These are phyloP conservation scores for Dioscorea alata DNA, from an alignment of 106 monocot genomes.

Conservation along the genomic window DNA sequence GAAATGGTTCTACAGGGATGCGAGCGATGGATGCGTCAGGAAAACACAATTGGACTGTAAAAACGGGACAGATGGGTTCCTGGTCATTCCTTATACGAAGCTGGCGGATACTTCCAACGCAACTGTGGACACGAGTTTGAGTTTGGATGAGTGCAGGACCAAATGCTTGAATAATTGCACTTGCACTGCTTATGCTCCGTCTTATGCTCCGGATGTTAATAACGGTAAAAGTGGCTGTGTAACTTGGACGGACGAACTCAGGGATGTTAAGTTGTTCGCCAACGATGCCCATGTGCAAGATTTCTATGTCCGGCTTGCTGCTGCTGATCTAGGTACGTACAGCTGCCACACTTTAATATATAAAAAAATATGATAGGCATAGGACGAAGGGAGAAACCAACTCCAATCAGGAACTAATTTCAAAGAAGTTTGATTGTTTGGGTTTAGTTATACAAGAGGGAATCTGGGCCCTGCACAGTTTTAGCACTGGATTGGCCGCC, in stretches of 20 bases:
- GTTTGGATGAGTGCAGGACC: constrained; percentile 6
- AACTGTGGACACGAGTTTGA: constrained; percentile 2
- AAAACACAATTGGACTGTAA: constrained; percentile 23
- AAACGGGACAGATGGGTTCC: constrained; percentile 35
- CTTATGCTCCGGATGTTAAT: not conserved
- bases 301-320: not conserved
- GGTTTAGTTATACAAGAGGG: too few relatives aligned
- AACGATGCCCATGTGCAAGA: not conserved
- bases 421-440: too few relatives aligned
- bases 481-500: too few relatives aligned
- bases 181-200: constrained; percentile 13
- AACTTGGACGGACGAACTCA: constrained; percentile 1
- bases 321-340: constrained; percentile 6
- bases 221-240: constrained; percentile 24
- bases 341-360: too few relatives aligned
- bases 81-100: constrained; percentile 8
- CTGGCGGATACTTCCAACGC: constrained; percentile 38
- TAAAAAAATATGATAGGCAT: too few relatives aligned
- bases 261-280: not conserved
- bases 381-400: too few relatives aligned
- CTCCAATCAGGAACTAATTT: too few relatives aligned
- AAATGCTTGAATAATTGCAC: constrained; percentile 12
- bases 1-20: constrained; percentile 13
- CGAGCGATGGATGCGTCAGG: constrained; percentile 18
- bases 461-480: too few relatives aligned